These are phyloP conservation scores for Penicillium fimorum DNA, from an alignment of 495 filamentous ascomycete genomes.

Conservation along the genomic window DNA sequence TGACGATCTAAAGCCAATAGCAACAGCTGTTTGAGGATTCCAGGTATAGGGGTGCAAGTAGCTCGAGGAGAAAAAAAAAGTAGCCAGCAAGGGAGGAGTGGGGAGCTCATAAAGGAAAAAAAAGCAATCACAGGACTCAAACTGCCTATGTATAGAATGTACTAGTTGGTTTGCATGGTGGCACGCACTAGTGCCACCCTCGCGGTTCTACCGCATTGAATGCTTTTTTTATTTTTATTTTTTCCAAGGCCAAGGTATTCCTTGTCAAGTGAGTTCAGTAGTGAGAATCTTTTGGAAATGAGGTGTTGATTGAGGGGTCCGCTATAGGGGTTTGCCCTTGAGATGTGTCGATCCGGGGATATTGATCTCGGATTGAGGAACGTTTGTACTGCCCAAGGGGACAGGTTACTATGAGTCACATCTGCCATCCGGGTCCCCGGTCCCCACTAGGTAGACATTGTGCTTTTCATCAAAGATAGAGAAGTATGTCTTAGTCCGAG, in stretches of 20 bases:
- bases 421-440: conserved; percentile 1
- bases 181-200: conserved; percentile 10
- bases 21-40: conserved; percentile 5
- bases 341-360: conserved; percentile 25
- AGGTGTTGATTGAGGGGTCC: conserved; percentile 5
- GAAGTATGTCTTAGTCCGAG: conserved; percentile 3
- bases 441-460: conserved; percentile 2
- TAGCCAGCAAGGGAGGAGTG: conserved; percentile 12
- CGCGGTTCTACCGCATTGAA: background rate
- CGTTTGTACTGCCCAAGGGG: background rate
- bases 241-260: background rate
- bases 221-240: background rate
- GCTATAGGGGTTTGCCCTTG: conserved; percentile 4
- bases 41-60: conserved; percentile 4
- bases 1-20: conserved; percentile 9
- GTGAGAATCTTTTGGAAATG: background rate
- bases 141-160: conserved; percentile 10
- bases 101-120: conserved; percentile 12
- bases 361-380: background rate
- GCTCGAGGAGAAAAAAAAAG: conserved; percentile 12
- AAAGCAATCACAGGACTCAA: conserved; percentile 8
- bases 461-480: background rate
- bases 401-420: background rate
- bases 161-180: conserved; percentile 13
- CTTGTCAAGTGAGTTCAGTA: background rate